phyloP scores from a whole-genome alignment of 2,329 filamentous ascomycete genomes.

The Colletotrichum musae region DNA sequence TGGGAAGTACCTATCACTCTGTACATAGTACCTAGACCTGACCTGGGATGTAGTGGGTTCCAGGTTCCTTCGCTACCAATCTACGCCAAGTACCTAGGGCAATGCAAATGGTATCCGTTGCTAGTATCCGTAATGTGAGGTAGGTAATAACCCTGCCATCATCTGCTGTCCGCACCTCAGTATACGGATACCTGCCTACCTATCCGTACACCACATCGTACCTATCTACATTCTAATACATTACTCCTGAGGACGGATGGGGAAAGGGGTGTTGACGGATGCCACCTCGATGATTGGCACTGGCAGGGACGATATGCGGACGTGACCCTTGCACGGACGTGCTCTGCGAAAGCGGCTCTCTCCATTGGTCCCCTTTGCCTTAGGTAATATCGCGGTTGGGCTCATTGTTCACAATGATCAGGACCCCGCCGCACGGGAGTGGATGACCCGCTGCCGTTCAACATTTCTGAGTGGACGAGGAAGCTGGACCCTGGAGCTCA shows the following conservation, averaged over 20 bases:
- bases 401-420: neutral
- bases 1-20: no score
- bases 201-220: no score
- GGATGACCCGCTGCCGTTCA: no score
- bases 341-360: neutral
- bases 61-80: no score
- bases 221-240: neutral
- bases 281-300: slow-evolving; percentile 17
- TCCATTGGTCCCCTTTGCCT: slow-evolving; percentile 17
- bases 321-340: slow-evolving; percentile 25
- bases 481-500: slow-evolving; percentile 35
- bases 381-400: slow-evolving; percentile 27
- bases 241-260: slow-evolving; percentile 15
- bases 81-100: neutral
- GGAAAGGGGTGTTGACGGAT: slow-evolving; percentile 24
- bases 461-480: slow-evolving; percentile 5
- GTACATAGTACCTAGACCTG: no score
- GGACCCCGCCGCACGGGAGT: neutral
- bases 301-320: slow-evolving; percentile 4
- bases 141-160: no score
- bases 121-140: no score
- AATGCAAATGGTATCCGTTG: no score
- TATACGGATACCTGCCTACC: neutral
- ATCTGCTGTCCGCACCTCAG: no score
- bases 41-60: no score